Evolutionary conservation across 2,329 filamentous ascomycete species (phyloP).

Genomic region (Fusarium transvaalense): DNA sequence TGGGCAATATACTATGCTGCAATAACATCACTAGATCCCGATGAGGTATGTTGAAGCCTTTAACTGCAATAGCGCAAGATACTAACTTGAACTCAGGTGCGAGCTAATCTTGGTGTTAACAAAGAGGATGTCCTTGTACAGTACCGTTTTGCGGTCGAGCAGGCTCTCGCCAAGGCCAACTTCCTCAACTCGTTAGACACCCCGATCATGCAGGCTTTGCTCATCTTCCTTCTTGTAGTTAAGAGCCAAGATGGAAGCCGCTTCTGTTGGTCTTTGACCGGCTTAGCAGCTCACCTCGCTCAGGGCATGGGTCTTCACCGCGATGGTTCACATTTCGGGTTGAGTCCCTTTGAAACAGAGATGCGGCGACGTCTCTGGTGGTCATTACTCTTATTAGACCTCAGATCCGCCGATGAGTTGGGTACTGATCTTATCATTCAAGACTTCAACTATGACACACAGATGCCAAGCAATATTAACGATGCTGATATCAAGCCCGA

Average conservation of each 20-base stretch:
- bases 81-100: constrained; percentile 34
- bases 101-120: constrained; percentile 57
- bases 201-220: constrained; percentile 68
- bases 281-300: constrained; percentile 68
- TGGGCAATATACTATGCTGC: constrained; percentile 73
- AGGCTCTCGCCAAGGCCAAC: constrained; percentile 68
- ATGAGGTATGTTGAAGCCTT: constrained; percentile 60
- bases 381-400: constrained; percentile 69
- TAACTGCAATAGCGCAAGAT: neutral
- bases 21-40: constrained; percentile 70
- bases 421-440: constrained; percentile 61
- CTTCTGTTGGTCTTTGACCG: constrained; percentile 71
- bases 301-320: constrained; percentile 72
- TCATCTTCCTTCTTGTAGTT: constrained; percentile 66
- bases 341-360: constrained; percentile 70
- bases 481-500: constrained; percentile 62
- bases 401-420: constrained; percentile 66
- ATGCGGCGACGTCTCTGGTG: constrained; percentile 72
- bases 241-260: constrained; percentile 62
- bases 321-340: constrained; percentile 63
- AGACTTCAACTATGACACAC: constrained; percentile 60
- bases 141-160: constrained; percentile 67
- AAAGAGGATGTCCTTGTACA: constrained; percentile 61
- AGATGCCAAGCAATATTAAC: constrained; percentile 64
- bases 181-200: constrained; percentile 70